phyloP scores from a whole-genome alignment of 2,329 filamentous ascomycete genomes.

The Coniosporium tulheliwenetii region DNA sequence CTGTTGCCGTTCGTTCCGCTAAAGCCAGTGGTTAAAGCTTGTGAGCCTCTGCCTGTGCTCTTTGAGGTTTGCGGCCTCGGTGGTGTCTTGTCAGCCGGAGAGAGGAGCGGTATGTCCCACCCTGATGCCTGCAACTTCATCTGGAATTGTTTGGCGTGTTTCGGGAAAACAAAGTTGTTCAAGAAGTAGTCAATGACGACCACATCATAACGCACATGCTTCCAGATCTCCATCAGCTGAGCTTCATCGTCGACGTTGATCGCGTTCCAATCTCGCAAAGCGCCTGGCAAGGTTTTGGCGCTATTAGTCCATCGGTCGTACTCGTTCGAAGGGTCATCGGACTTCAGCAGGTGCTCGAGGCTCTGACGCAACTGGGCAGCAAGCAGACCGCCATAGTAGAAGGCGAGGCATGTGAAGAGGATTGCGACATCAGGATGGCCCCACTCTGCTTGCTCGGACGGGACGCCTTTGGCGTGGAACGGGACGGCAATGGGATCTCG shows the following conservation, averaged over 20 bases:
- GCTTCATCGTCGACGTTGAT: conserved; percentile 43
- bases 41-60: background rate
- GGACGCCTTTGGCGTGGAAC: conserved; percentile 49
- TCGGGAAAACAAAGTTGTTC: conserved; percentile 49
- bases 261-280: conserved; percentile 3
- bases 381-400: conserved; percentile 47
- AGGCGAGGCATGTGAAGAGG: conserved; percentile 47
- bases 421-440: conserved; percentile 54
- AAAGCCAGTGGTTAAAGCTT: conserved; percentile 46
- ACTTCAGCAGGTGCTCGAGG: conserved; percentile 33
- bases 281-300: background rate
- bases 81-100: conserved; percentile 1
- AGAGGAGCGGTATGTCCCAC: conserved; percentile 47
- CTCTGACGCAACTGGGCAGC: conserved; percentile 27
- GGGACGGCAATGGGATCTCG: conserved; percentile 51
- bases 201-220: conserved; percentile 35
- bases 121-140: conserved; percentile 48
- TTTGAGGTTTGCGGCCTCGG: background rate
- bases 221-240: conserved; percentile 38
- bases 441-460: conserved; percentile 47
- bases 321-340: conserved; percentile 35
- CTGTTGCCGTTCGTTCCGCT: conserved; percentile 56
- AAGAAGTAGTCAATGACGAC: conserved; percentile 49
- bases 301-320: conserved; percentile 25
- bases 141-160: conserved; percentile 47